phyloP scores from a whole-genome alignment of 228 moss, liverwort and hornwort genomes.

The Sphagnum magellanicum region DNA sequence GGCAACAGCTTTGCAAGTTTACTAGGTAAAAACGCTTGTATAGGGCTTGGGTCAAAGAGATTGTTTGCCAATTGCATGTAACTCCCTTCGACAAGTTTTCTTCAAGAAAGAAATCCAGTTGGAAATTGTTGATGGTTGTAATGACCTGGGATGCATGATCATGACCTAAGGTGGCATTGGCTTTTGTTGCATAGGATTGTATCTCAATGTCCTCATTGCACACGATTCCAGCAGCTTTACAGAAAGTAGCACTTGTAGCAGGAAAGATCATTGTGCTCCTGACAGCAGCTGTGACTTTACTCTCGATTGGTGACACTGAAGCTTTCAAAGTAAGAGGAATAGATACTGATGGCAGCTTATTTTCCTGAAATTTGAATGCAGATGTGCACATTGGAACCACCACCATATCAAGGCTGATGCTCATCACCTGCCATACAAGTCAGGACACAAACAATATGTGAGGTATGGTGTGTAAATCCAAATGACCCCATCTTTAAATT shows the following conservation, averaged over 20 bases:
- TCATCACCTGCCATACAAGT: no score
- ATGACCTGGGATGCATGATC: no score
- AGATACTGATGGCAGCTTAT: constrained; percentile 16
- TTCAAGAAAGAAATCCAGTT: constrained; percentile 2
- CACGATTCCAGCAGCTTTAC: constrained; percentile 16
- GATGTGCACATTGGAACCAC: no score
- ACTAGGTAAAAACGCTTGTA: background rate
- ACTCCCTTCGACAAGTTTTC: background rate
- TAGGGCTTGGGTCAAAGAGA: background rate
- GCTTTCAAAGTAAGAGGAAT: constrained; percentile 16
- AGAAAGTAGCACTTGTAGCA: constrained; percentile 20
- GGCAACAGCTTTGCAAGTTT: background rate
- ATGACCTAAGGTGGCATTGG: background rate
- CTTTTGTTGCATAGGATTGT: constrained; percentile 8
- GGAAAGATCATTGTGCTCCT: constrained; percentile 18
- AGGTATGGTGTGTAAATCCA: no score
- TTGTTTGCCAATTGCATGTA: background rate
- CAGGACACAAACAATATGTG: no score
- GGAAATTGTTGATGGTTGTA: background rate
- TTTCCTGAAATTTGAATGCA: background rate
- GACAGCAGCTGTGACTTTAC: constrained; percentile 13
- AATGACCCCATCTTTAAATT: no score
- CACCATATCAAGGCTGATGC: no score
- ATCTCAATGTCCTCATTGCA: constrained; percentile 26
- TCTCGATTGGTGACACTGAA: constrained; percentile 19